These are phyloP conservation scores for Phylloporus scabripes DNA, from an alignment of 768 basidiomycete genomes.

Conservation along the genomic window DNA sequence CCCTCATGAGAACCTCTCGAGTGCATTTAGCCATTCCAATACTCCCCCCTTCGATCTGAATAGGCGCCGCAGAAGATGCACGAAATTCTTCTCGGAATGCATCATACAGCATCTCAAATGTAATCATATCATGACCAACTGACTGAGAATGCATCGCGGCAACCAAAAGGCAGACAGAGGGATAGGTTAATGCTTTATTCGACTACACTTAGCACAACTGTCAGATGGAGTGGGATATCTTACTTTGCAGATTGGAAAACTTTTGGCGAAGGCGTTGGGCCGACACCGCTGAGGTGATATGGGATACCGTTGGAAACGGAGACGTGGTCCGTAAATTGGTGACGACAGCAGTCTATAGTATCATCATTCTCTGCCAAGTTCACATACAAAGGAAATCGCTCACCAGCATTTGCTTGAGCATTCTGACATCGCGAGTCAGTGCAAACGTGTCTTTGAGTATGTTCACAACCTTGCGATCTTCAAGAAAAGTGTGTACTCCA, in stretches of 20 bases:
- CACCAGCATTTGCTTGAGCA: conserved; percentile 59
- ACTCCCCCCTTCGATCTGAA: conserved; percentile 66
- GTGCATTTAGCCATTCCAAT: conserved; percentile 71
- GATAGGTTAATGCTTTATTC: conserved; percentile 63
- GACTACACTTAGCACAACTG: not conserved
- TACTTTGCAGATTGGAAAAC: conserved; percentile 53
- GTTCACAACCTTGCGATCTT: conserved; percentile 41
- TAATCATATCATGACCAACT: conserved; percentile 74
- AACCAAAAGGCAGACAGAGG: conserved; percentile 76
- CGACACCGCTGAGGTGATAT: conserved; percentile 39
- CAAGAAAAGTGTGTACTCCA: conserved; percentile 53
- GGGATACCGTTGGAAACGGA: conserved; percentile 48
- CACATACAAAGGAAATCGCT: conserved; percentile 20
- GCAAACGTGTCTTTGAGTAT: conserved; percentile 55
- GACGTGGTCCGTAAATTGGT: conserved; percentile 42
- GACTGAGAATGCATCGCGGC: conserved; percentile 74
- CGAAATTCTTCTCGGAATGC: conserved; percentile 71
- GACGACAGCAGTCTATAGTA: conserved; percentile 39
- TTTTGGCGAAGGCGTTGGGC: conserved; percentile 53
- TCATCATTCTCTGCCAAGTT: conserved; percentile 6
- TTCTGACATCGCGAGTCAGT: conserved; percentile 53
- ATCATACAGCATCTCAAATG: conserved; percentile 88
- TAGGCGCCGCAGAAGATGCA: conserved; percentile 65
- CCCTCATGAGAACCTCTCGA: conserved; percentile 59
- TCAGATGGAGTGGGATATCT: conserved; percentile 13